Base-by-base conservation (phyloP, 805 yeast species). In the Candida coleopterorum region DNA sequence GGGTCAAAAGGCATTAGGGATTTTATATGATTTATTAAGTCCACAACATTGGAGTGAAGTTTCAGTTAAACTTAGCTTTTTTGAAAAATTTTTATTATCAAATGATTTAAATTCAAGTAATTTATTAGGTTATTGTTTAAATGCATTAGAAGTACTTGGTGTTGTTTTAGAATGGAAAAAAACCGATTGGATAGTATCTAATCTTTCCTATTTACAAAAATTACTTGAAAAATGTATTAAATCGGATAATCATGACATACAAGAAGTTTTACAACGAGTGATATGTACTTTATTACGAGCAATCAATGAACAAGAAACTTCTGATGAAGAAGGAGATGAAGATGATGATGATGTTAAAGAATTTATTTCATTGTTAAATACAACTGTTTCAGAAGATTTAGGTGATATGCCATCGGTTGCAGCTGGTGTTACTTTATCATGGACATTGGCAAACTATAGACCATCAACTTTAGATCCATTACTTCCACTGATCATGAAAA, bases 91-190 rank as follows among this genome's bases (percentile, higher is more conserved):
- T 49, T 62, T 93, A 37, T 77, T 85, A 14, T 79, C 85, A 21
- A 79, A 85, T 38, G 96, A 90, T 45, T 64, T 84, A 40, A 76
- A 73, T 25, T 74, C 87, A 10, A 72, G 78, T 24, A 80, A 80
- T 42, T 71, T 84, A 27, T 56, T 87, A 17, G 86, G 88, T 2
- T 82, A 84, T 47, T 85, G 95, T 47, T 66, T 89, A 50, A 94
- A 93, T 60, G 95, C 98, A 0, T 62, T 94, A 34, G 96, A 87
- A 55, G 97, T 93, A 0, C 68, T 93, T 30, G 80, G 82, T 9
- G 85, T 88, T 30, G 87, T 88, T 1, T 64, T 93, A 37, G 85
- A 81, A 44, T 85, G 87, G 73, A 85, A 85, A 58, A 57, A 78
- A 2, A 59, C 83, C 0, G 76, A 70, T 10, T 93, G 97, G 97